Evolutionary conservation across 2,329 filamentous ascomycete species (phyloP), one percentile per base, ranked within the genome.

Genomic region (Simplicillium aogashimaense): DNA sequence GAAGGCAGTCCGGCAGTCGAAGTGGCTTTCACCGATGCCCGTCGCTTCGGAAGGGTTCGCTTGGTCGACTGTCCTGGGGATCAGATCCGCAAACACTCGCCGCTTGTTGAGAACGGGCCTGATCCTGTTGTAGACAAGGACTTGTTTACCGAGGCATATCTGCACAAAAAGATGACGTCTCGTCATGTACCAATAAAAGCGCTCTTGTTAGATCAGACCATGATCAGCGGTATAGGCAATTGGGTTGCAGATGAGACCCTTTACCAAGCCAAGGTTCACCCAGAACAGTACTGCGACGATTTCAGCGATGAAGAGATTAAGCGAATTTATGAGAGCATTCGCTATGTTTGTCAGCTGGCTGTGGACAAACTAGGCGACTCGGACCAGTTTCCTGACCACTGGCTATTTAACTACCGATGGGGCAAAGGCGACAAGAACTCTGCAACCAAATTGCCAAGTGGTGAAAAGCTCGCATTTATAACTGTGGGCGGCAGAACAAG

Each of bases 201-300:
- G 0, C 69, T 95, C 15, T 66, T 98, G 11, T 70, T 97, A 3
- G 86, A 97, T 55, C 92, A 98, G 60, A 73, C 78, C 14, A 84
- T 84, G 56, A 84, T 97, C 45, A 92, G 85, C 53, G 92, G 92
- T 7, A 86, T 98, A 46, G 92, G 92, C 0, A 97, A 97, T 56
- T 98, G 90, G 90, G 90, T 98, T 40, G 88, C 83, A 1, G 92
- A 98, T 55, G 92, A 98, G 59, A 81, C 95, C 7, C 67, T 98
- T 38, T 98, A 89, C 54, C 82, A 97, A 50, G 84, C 92, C 5
- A 79, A 75, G 37, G 73, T 97, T 13, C 90, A 98, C 50, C 92
- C 92, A 0, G 90, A 95, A 58, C 87, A 95, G 57, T 94, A 94
- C 63, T 87, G 83, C 61, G 81, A 95, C 53, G 84, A 85, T 0